A percentile compares a stretch with the other conserved stretches of the same genome.
These are phyloP conservation scores for Brasenia schreberi DNA, from an alignment of 164 flowering plant genomes.

Conservation along the genomic window DNA sequence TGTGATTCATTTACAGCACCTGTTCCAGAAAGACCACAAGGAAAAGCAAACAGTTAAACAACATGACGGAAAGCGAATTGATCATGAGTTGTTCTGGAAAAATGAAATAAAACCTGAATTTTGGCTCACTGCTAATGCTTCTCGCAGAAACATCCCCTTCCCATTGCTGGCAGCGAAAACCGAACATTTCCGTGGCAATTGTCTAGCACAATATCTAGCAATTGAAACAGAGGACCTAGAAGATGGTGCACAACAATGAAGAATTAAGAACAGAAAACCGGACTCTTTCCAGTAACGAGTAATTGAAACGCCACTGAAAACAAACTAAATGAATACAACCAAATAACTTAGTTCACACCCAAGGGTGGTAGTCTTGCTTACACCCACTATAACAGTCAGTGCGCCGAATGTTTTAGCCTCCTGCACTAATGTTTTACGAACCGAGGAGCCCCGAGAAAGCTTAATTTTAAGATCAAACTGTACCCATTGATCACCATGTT, in stretches of 20 bases:
- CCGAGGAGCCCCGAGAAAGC: conserved; percentile 69
- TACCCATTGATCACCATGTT: neutral
- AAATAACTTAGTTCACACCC: neutral
- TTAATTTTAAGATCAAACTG: conserved; percentile 92
- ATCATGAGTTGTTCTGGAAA: neutral
- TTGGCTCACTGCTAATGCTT: conserved; percentile 10
- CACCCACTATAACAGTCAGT: conserved; percentile 52
- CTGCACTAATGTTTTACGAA: conserved; percentile 43
- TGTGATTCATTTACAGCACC: neutral
- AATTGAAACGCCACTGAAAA: too few relatives aligned
- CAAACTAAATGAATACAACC: neutral
- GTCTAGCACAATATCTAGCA: conserved; percentile 78
- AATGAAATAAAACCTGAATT: conserved; percentile 16
- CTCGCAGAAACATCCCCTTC: conserved; percentile 59
- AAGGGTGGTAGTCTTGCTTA: conserved; percentile 15
- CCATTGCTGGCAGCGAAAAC: conserved; percentile 81
- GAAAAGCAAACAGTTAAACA: neutral
- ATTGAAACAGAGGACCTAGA: conserved; percentile 40
- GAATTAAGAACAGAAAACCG: neutral
- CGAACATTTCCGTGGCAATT: conserved; percentile 47
- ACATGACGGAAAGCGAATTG: neutral
- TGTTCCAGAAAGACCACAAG: neutral
- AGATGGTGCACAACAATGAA: neutral
- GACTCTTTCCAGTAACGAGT: neutral
- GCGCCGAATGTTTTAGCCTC: conserved; percentile 60